Conservation (phyloP, 2,329 filamentous ascomycete genomes). For the Mycocentrospora acerina region DNA sequence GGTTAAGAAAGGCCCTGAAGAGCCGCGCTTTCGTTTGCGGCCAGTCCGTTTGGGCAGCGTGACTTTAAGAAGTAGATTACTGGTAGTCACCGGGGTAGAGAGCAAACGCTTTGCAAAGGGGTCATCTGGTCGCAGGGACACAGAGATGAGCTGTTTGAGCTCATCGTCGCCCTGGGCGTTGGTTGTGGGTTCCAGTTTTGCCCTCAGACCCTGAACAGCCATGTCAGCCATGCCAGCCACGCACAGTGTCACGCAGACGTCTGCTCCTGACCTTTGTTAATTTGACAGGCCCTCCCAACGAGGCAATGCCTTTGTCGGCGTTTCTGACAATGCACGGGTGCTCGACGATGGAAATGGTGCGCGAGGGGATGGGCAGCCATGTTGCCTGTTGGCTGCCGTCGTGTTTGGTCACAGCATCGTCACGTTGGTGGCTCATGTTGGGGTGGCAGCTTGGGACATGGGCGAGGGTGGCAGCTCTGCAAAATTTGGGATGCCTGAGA, state of each 20-base stretch:
- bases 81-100: slow-evolving; percentile 73
- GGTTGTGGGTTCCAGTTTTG: slow-evolving; percentile 24
- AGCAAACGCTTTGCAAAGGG: slow-evolving; percentile 75
- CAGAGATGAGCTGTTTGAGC: slow-evolving; percentile 56
- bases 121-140: slow-evolving; percentile 80
- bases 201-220: slow-evolving; percentile 28
- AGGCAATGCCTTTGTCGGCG: slow-evolving; percentile 63
- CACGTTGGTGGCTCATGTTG: slow-evolving; percentile 14
- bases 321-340: slow-evolving; percentile 68
- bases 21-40: slow-evolving; percentile 80
- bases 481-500: no score
- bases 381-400: slow-evolving; percentile 32
- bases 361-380: slow-evolving; percentile 54
- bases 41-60: slow-evolving; percentile 85
- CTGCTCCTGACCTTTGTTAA: slow-evolving; percentile 53
- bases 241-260: slow-evolving; percentile 3
- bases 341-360: slow-evolving; percentile 62
- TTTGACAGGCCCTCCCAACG: slow-evolving; percentile 59
- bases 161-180: slow-evolving; percentile 33
- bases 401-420: slow-evolving; percentile 3
- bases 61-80: slow-evolving; percentile 84
- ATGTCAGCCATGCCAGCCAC: slow-evolving; percentile 16
- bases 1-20: slow-evolving; percentile 59
- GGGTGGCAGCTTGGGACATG: slow-evolving; percentile 1
- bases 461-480: slow-evolving; percentile 4